phyloP scores from a whole-genome alignment of 345 rosid species.

The Limnanthes douglasii region DNA sequence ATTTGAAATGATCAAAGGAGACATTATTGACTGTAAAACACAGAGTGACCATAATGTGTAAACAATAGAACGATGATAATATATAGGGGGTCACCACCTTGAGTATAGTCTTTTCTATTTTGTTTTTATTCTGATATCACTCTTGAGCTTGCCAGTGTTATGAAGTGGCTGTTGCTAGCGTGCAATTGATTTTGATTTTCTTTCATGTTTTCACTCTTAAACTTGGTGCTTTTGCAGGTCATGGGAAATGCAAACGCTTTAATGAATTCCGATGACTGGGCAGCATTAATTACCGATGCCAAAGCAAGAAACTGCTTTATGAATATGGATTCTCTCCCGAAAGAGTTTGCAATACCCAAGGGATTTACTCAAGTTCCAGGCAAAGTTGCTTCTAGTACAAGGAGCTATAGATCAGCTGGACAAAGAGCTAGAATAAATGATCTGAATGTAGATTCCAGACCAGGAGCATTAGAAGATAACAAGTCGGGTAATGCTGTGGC shows the following conservation, averaged over 20 bases:
- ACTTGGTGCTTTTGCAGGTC: too few species aligned
- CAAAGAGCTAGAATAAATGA: conserved; percentile 41
- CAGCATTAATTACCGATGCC: conserved; percentile 56
- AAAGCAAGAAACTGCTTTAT: conserved; percentile 62
- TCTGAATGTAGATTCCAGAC: conserved; percentile 28
- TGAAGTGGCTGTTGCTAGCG: too few species aligned
- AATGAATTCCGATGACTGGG: conserved; percentile 74
- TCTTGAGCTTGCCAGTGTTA: too few species aligned
- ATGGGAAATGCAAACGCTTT: conserved; percentile 82
- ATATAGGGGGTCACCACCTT: too few species aligned
- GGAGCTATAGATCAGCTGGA: conserved; percentile 42
- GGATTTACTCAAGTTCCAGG: conserved; percentile 23
- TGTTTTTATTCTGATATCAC: too few species aligned
- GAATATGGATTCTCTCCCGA: conserved; percentile 71
- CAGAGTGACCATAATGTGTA: too few species aligned
- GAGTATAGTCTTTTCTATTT: too few species aligned
- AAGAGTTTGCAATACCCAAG: conserved; percentile 26
- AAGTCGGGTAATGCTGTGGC: conserved; percentile 20
- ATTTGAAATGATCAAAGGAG: too few species aligned
- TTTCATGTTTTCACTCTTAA: too few species aligned
- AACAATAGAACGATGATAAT: too few species aligned
- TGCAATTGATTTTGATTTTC: too few species aligned
- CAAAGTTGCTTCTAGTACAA: conserved; percentile 22
- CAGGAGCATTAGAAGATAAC: conserved; percentile 40
- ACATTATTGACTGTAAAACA: too few species aligned